Conservation (phyloP, 2,329 filamentous ascomycete genomes). For the Verticillium nonalfalfae region DNA sequence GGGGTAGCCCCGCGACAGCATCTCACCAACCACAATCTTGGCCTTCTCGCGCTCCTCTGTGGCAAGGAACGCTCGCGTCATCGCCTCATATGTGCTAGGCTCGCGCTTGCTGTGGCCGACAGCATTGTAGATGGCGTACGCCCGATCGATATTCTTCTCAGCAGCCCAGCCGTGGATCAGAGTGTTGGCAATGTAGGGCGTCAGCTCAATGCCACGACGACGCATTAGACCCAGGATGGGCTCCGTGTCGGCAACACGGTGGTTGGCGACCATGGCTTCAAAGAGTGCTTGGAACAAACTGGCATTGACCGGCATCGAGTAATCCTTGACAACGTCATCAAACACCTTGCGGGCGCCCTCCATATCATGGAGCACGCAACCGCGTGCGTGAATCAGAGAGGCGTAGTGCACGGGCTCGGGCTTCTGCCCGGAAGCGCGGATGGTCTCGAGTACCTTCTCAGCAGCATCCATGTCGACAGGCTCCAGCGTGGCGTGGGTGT, state of each 20-base stretch:
- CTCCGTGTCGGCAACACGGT: constrained; percentile 71
- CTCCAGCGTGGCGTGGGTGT: constrained; percentile 90
- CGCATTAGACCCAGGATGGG: constrained; percentile 71
- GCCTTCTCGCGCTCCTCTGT: constrained; percentile 74
- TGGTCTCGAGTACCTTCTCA: constrained; percentile 73
- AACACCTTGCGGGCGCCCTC: constrained; percentile 76
- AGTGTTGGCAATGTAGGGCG: constrained; percentile 96
- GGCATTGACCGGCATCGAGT: constrained; percentile 64
- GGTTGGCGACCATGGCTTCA: constrained; percentile 94
- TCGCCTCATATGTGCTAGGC: constrained; percentile 97
- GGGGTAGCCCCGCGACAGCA: constrained; percentile 85
- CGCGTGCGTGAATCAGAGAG: constrained; percentile 90
- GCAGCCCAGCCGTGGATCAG: constrained; percentile 95
- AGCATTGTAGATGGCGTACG: constrained; percentile 71
- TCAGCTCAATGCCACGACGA: constrained; percentile 69
- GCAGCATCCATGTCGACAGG: constrained; percentile 84
- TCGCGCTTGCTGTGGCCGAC: constrained; percentile 76
- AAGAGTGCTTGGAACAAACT: constrained; percentile 96
- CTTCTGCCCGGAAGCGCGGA: constrained; percentile 65
- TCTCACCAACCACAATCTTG: constrained; percentile 77
- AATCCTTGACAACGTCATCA: constrained; percentile 67
- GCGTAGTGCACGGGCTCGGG: constrained; percentile 95
- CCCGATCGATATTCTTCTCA: constrained; percentile 73
- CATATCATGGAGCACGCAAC: constrained; percentile 90
- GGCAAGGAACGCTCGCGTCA: constrained; percentile 88